Evolutionary conservation across 2,329 filamentous ascomycete genomes (phyloP).

Genomic region (Aspergillus unguis): DNA sequence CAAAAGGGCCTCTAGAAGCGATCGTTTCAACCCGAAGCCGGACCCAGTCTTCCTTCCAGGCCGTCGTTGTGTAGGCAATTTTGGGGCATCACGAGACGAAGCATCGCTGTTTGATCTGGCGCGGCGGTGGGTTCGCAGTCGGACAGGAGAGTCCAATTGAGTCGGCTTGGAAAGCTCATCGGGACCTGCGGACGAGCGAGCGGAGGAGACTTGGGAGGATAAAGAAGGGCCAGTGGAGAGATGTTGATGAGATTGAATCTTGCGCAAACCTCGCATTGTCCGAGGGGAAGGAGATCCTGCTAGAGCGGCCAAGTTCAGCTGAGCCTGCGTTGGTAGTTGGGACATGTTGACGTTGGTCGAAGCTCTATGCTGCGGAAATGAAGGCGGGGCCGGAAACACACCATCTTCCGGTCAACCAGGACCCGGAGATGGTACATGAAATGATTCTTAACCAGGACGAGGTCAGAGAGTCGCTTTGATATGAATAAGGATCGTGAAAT

Average conservation of each 20-base stretch:
- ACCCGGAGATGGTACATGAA: conserved; percentile 12
- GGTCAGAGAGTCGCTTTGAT: not conserved
- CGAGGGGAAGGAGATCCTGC: conserved; percentile 40
- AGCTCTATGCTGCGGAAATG: not conserved
- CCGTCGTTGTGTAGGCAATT: conserved; percentile 29
- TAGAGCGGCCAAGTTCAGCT: conserved; percentile 25
- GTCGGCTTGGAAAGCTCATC: conserved; percentile 26
- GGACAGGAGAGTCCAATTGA: conserved; percentile 28
- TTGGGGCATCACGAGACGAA: conserved; percentile 39
- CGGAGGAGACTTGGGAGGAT: conserved; percentile 42
- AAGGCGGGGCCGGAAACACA: conserved; percentile 14
- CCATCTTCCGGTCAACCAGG: conserved; percentile 22
- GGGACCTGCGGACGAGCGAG: conserved; percentile 19
- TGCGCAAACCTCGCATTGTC: conserved; percentile 65
- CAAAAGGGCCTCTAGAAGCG: conserved; percentile 68
- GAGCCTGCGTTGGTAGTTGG: conserved; percentile 23
- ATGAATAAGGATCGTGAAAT: not conserved
- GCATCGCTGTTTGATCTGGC: conserved; percentile 72
- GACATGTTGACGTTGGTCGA: conserved; percentile 12
- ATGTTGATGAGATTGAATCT: conserved; percentile 71
- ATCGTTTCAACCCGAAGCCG: conserved; percentile 46
- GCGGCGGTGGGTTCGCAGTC: conserved; percentile 44
- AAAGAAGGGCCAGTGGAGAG: conserved; percentile 55
- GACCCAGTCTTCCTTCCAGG: conserved; percentile 44
- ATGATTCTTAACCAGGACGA: not conserved